Evolutionary conservation across 768 basidiomycete species (phyloP), one percentile per base, ranked within the genome.

Genomic region (Tylopilus subfusipes): DNA sequence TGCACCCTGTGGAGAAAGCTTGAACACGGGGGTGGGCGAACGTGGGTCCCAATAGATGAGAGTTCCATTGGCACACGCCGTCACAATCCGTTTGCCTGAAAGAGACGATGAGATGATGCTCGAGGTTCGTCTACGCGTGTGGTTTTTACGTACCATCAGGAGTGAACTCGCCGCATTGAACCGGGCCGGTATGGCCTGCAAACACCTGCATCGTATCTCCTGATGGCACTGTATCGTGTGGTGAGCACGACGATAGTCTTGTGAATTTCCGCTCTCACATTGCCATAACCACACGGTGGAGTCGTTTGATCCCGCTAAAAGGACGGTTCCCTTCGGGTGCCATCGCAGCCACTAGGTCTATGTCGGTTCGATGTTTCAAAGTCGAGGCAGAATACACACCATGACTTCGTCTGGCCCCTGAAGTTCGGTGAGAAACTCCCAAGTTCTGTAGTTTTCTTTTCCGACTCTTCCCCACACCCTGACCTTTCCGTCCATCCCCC

Each of bases 271-370:
- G 8, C n/a, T 73, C 87, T 62, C 71, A 97, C 96, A 74, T 76
- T 98, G 93, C 94, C 94, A 99, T 59, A 99, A 75, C 97, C 97
- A 99, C 24, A 93, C 84, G 1, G 90, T 96, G 8, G 87, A 82
- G 70, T 98, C 96, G 61, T 96, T 92, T 9, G 91, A 88, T 39
- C 97, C 97, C 1, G 90, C 93, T 5, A 98, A 78, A 0, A 99
- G 79, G 2, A 96, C 87, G 36, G 77, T 73, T 6, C 95, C 97
- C 68, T 86, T 95, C 0, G 97, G 97, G 76, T 99, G 97, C 96
- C 96, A 99, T 74, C 84, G 78, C 47, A 98, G 66, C 81, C 92
- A 98, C 95, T 98, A 33, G 5, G 1, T 21, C 12, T 50, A 62
- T 44, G 53, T 58, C 47, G n/a, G 39, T 42, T 11, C 40, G 30